Evolutionary conservation across 2,329 filamentous ascomycete species (phyloP).

Genomic region (Fusarium hostae): DNA sequence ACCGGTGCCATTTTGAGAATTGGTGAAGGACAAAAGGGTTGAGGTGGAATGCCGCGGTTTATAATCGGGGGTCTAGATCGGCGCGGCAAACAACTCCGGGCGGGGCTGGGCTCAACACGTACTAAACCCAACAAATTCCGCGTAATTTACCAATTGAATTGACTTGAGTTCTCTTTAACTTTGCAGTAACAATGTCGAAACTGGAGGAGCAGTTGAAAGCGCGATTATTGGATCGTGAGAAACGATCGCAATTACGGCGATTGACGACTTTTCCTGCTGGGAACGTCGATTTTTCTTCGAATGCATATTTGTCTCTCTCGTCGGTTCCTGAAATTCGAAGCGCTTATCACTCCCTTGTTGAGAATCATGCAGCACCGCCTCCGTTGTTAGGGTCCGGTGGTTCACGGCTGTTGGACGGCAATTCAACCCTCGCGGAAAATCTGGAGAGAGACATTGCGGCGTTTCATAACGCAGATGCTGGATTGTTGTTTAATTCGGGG

Average conservation of each 20-base stretch:
- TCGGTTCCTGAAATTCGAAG: conserved; percentile 62
- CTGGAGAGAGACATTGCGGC: conserved; percentile 60
- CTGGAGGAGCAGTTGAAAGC: conserved; percentile 46
- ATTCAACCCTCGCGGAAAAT: conserved; percentile 55
- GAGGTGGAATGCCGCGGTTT: conserved; percentile 11
- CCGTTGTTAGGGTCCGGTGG: conserved; percentile 60
- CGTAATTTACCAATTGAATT: neutral
- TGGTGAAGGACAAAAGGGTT: neutral
- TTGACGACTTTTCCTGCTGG: conserved; percentile 70
- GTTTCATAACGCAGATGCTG: conserved; percentile 59
- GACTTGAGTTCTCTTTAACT: no score
- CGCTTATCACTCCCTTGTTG: conserved; percentile 66
- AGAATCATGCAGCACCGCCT: conserved; percentile 32
- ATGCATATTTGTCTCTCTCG: conserved; percentile 83
- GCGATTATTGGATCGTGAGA: conserved; percentile 45
- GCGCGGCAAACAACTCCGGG: neutral
- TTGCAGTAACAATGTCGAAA: conserved; percentile 8
- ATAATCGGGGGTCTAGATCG: conserved; percentile 6
- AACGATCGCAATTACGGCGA: conserved; percentile 54
- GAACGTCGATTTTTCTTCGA: conserved; percentile 81
- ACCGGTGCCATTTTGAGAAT: conserved; percentile 57
- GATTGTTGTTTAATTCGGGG: conserved; percentile 67
- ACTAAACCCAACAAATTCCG: conserved; percentile 29
- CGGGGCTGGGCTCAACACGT: conserved; percentile 19
- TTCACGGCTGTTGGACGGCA: conserved; percentile 65